Evolutionary conservation across 2,329 filamentous ascomycete species (phyloP).

Genomic region (Penicillium occitanis): DNA sequence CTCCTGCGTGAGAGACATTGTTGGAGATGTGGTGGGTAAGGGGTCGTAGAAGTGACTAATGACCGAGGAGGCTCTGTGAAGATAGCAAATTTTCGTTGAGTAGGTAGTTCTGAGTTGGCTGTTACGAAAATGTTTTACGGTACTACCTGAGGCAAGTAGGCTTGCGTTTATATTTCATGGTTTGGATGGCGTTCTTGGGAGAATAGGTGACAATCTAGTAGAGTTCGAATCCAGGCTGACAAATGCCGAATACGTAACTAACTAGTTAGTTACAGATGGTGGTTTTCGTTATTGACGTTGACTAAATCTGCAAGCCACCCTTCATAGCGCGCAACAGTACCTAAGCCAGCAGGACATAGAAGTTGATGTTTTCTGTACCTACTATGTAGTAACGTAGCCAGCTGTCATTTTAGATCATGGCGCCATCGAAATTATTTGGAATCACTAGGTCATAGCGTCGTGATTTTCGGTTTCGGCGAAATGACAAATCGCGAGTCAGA

Average conservation of each 20-base stretch:
- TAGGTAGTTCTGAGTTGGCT: background rate
- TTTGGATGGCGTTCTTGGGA: background rate
- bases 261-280: background rate
- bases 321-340: background rate
- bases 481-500: background rate
- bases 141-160: background rate
- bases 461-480: background rate
- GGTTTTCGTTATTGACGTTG: background rate
- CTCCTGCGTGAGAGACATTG: slow-evolving; percentile 12
- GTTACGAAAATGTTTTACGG: background rate
- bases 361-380: background rate
- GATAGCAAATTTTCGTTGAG: background rate
- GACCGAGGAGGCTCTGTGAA: background rate
- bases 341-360: background rate
- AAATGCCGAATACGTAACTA: background rate
- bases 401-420: background rate
- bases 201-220: background rate
- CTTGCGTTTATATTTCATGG: background rate
- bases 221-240: background rate
- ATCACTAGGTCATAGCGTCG: background rate
- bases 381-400: background rate
- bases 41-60: background rate
- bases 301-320: background rate
- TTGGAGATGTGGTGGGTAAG: background rate
- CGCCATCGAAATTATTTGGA: background rate